A percentile compares a stretch with the other conserved stretches of the same genome.
Conservation (phyloP, 306 rosid species). For the Corylus americana region DNA sequence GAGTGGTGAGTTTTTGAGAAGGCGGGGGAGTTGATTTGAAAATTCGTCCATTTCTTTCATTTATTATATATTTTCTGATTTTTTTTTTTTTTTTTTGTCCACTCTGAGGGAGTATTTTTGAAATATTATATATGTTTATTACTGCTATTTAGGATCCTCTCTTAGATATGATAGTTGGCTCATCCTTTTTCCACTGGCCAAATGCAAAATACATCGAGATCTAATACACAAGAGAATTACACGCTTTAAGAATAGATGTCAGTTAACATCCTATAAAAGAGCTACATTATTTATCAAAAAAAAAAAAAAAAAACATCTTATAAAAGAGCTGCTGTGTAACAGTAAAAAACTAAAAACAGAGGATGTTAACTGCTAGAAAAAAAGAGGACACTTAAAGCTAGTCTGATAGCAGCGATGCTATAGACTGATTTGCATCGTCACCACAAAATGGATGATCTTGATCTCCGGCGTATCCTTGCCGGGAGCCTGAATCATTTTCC, state of each 20-base stretch:
- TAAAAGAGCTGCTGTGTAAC: background rate
- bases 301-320: background rate
- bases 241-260: no score
- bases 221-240: no score
- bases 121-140: background rate
- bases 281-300: background rate
- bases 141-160: background rate
- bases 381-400: background rate
- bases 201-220: background rate
- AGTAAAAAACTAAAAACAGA: background rate
- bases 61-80: conserved; percentile 25
- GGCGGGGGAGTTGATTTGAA: conserved; percentile 43
- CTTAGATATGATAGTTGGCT: background rate
- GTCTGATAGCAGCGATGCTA: conserved; percentile 42
- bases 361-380: no score
- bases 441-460: conserved; percentile 51
- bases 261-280: background rate
- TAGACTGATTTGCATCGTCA: conserved; percentile 31
- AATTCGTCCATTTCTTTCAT: conserved; percentile 38
- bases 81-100: background rate
- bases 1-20: conserved; percentile 49
- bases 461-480: background rate
- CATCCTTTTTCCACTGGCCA: background rate
- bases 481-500: conserved; percentile 16
- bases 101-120: background rate